Evolutionary conservation across 768 basidiomycete species (phyloP).

Genomic region (Coprinellus micaceus): DNA sequence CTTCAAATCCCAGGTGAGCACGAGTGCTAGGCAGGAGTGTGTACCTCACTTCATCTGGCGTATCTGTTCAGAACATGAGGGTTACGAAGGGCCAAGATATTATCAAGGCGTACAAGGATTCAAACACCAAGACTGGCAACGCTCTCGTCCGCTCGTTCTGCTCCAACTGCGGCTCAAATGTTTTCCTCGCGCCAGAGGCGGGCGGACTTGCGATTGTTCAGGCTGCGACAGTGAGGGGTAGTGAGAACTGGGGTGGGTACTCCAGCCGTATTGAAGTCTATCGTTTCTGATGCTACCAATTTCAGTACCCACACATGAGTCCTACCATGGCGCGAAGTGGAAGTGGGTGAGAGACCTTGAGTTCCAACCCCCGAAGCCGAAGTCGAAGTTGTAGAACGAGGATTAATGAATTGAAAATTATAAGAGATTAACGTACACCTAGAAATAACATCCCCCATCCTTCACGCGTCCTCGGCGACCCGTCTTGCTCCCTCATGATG

Average conservation of each 20-base stretch:
- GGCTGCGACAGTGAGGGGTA: slow-evolving; percentile 21
- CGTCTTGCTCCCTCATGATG: not conserved
- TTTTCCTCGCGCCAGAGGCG: slow-evolving; percentile 21
- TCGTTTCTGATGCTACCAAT: not conserved
- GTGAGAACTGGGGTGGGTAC: slow-evolving; percentile 20
- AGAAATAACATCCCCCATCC: no score
- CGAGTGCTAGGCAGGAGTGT: not conserved
- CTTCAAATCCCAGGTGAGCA: slow-evolving; percentile 28
- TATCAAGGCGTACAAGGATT: slow-evolving; percentile 23
- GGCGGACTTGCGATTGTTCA: slow-evolving; percentile 20
- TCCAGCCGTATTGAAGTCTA: not conserved
- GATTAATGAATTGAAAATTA: no score
- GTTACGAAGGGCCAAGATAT: slow-evolving; percentile 21
- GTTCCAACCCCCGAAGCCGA: slow-evolving; percentile 12
- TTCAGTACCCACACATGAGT: slow-evolving; percentile 21
- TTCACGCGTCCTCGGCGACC: not conserved
- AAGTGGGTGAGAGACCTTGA: slow-evolving; percentile 23
- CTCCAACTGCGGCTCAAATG: slow-evolving; percentile 25
- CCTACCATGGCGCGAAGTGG: slow-evolving; percentile 9
- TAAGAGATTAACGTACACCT: no score
- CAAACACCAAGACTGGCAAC: slow-evolving; percentile 23
- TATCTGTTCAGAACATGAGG: slow-evolving; percentile 18
- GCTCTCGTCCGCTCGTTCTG: slow-evolving; percentile 28
- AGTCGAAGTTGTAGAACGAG: not conserved
- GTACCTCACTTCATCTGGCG: not conserved